phyloP scores from a whole-genome alignment of 495 filamentous ascomycete genomes.

The Neurospora cerealis region DNA sequence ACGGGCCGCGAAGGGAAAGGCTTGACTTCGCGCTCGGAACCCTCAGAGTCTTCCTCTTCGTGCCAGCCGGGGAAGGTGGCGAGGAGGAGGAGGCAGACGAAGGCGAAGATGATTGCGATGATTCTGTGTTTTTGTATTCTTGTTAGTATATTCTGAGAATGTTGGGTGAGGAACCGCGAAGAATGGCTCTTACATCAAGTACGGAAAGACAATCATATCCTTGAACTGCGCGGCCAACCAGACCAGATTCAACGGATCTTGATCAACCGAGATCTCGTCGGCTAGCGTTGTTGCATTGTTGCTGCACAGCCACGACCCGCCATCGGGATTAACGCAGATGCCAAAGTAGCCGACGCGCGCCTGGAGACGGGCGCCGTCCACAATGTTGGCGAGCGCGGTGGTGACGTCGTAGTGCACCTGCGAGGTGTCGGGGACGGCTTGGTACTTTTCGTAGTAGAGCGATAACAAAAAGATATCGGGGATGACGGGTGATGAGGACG shows the following conservation, averaged over 20 bases:
- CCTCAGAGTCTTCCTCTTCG: conserved; percentile 55
- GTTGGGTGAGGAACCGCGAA: neutral
- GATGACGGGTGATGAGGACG: conserved; percentile 64
- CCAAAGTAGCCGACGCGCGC: conserved; percentile 63
- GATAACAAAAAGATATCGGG: conserved; percentile 73
- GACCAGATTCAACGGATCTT: conserved; percentile 72
- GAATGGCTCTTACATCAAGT: conserved; percentile 47
- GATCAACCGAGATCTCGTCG: conserved; percentile 54
- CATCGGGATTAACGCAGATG: conserved; percentile 66
- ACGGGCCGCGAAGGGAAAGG: conserved; percentile 69
- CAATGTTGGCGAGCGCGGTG: conserved; percentile 62
- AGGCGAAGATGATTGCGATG: conserved; percentile 73
- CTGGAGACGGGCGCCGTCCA: conserved; percentile 54
- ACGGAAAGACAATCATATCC: conserved; percentile 73
- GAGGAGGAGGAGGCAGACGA: conserved; percentile 63
- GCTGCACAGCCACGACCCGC: conserved; percentile 60
- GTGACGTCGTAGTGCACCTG: conserved; percentile 82
- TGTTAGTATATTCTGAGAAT: neutral
- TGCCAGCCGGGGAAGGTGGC: conserved; percentile 79
- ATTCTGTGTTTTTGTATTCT: conserved; percentile 37
- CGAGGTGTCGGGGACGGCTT: conserved; percentile 54
- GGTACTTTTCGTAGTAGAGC: conserved; percentile 60
- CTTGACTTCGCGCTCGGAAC: conserved; percentile 61
- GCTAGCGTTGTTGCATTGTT: conserved; percentile 71
- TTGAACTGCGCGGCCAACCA: conserved; percentile 74